Evolutionary conservation across 2,329 filamentous ascomycete genomes (phyloP).

Genomic region (Bipolaris victoriae): DNA sequence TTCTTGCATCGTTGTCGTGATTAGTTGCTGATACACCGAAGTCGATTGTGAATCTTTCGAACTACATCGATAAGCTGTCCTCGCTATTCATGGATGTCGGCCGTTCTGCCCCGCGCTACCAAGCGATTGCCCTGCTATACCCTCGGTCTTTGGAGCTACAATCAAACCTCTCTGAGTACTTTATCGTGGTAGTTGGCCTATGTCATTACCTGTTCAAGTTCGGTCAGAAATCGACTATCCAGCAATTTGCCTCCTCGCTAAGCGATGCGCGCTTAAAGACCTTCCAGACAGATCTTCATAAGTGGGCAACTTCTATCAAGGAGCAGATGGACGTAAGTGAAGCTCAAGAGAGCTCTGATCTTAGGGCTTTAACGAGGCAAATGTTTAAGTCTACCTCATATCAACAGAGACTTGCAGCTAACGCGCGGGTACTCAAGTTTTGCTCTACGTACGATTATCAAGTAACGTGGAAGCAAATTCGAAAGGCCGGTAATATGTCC

Average conservation of each 20-base stretch:
- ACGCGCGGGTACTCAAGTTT: conserved; percentile 44
- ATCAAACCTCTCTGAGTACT: conserved; percentile 50
- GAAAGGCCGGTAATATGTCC: conserved; percentile 50
- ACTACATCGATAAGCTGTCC: conserved; percentile 51
- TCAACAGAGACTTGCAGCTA: conserved; percentile 24
- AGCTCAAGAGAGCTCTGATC: conserved; percentile 32
- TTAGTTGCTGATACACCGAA: conserved; percentile 16
- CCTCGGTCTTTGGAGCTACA: conserved; percentile 48
- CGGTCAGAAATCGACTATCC: conserved; percentile 44
- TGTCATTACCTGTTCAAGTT: conserved; percentile 48
- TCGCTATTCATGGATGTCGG: conserved; percentile 52
- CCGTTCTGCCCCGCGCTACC: conserved; percentile 48
- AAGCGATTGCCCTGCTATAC: conserved; percentile 51
- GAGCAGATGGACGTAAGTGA: conserved; percentile 42
- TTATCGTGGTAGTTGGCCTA: conserved; percentile 49
- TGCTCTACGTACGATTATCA: conserved; percentile 54
- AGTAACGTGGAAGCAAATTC: conserved; percentile 51
- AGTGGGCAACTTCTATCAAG: conserved; percentile 48
- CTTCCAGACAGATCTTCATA: conserved; percentile 45
- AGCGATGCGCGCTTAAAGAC: conserved; percentile 42
- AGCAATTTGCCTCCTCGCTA: conserved; percentile 42
- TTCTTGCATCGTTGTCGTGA: conserved; percentile 27
- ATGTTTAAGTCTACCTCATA: conserved; percentile 22
- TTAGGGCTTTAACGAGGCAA: conserved; percentile 28
- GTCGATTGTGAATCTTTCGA: conserved; percentile 41